Evolutionary conservation across 345 rosid species (phyloP).

Genomic region (Eucalyptus rudis): DNA sequence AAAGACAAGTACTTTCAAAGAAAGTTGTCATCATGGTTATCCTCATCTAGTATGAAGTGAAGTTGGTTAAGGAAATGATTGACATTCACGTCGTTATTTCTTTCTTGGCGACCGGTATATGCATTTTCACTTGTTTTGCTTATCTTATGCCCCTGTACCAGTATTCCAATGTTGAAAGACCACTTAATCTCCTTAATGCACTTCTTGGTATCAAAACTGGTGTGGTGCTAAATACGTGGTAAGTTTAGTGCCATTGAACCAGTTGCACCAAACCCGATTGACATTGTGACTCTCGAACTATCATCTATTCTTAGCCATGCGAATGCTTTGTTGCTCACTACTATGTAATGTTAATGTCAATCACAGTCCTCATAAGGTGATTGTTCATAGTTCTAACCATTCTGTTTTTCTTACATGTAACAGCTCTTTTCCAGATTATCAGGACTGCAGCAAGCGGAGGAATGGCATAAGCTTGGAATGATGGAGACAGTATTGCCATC

Average conservation of each 20-base stretch:
- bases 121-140: neutral
- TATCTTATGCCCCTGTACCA: neutral
- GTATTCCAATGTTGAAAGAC: neutral
- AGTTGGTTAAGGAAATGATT: neutral
- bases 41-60: neutral
- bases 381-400: neutral
- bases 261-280: neutral
- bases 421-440: slow-evolving; percentile 97
- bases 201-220: neutral
- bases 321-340: neutral
- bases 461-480: slow-evolving; percentile 27
- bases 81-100: neutral
- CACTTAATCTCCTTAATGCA: neutral
- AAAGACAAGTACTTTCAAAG: neutral
- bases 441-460: slow-evolving; percentile 77
- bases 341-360: neutral
- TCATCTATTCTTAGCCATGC: neutral
- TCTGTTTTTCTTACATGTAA: neutral
- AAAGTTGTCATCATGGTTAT: neutral
- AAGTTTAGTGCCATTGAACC: neutral
- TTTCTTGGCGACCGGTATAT: rapidly evolving
- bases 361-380: neutral
- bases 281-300: neutral
- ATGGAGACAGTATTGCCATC: neutral
- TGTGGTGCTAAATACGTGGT: neutral